Base-by-base conservation (phyloP, 441 rosid species). In the Corymbia citriodora region DNA sequence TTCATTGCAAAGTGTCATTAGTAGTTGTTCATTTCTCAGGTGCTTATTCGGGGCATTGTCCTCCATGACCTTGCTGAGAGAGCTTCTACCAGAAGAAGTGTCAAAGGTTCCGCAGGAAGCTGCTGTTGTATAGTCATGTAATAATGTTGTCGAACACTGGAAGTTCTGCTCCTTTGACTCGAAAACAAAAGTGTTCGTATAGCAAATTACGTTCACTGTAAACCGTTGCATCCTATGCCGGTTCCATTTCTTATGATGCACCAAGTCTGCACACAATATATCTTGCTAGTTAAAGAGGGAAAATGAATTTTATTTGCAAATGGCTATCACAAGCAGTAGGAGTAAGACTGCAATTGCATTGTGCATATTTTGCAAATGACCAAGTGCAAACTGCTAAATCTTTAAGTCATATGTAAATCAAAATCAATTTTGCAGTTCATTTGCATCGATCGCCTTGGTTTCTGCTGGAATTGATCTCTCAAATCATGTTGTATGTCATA, bases 11-110 rank as follows among this genome's bases (percentile, higher is more conserved):
- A n/a, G n/a, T 45, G 18, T 81, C 61, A 57, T 87, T 40, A 70
- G 25, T n/a, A 88, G n/a, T n/a, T n/a, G 65, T 87, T 87, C 9
- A 48, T 33, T 55, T 21, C 90, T 49, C 91, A 92, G n/a, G 94
- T 93, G 94, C 94, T 83, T 96, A 90, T 87, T 95, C 96, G 11
- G 94, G 97, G 87, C 72, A 65, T 65, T 65, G 54, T 92, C 99
- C 96, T 55, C 97, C 96, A 6, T 95, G 93, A 63, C 95, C 94
- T 0, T 95, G 96, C 94, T 93, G 88, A 93, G 87, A 45, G 88
- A 50, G 87, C 85, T 88, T 92, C 79, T 90, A 83, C 91, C 88
- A 52, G 91, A 85, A 90, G 65, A 23, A 17, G 27, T 65, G 72
- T 65, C 25, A 10, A 25, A 59, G 7, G 65, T 59, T 59, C 65